These are phyloP conservation scores for Thuja plicata DNA, from an alignment of 83 land plant species.

Conservation along the genomic window DNA sequence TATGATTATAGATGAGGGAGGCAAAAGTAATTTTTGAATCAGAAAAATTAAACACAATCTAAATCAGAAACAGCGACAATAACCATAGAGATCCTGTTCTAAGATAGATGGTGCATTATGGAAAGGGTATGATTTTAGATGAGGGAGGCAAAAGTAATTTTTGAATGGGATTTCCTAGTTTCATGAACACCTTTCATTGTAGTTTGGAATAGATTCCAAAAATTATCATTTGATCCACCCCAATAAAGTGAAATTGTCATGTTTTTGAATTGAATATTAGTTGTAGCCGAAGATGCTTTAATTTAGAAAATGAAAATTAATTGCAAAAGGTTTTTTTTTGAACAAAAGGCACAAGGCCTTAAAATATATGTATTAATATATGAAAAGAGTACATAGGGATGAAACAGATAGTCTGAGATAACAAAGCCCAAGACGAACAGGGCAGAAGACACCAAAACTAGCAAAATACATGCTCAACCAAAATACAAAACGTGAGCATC, in stretches of 20 bases:
- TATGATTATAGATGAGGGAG: not conserved
- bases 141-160: not conserved
- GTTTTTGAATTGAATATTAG: not conserved
- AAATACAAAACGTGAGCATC: no score
- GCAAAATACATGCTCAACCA: no score
- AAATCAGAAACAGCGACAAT: no score
- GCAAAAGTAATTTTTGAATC: not conserved
- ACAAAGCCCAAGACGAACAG: no score
- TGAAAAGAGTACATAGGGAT: no score
- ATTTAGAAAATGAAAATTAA: not conserved
- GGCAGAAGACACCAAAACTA: no score
- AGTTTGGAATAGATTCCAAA: not conserved
- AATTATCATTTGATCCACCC: not conserved
- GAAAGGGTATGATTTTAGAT: not conserved
- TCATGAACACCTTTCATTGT: not conserved
- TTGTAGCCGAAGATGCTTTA: not conserved
- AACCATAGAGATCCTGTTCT: no score
- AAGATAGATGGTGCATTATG: not conserved
- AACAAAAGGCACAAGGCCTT: no score
- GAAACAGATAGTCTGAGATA: no score
- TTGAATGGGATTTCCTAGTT: not conserved
- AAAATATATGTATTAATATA: no score
- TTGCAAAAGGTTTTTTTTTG: not conserved
- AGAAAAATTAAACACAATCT: no score
- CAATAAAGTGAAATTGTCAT: not conserved